These are phyloP conservation scores for Calonectria pauciramosa DNA, from an alignment of 2,329 filamentous ascomycete genomes.

Conservation along the genomic window DNA sequence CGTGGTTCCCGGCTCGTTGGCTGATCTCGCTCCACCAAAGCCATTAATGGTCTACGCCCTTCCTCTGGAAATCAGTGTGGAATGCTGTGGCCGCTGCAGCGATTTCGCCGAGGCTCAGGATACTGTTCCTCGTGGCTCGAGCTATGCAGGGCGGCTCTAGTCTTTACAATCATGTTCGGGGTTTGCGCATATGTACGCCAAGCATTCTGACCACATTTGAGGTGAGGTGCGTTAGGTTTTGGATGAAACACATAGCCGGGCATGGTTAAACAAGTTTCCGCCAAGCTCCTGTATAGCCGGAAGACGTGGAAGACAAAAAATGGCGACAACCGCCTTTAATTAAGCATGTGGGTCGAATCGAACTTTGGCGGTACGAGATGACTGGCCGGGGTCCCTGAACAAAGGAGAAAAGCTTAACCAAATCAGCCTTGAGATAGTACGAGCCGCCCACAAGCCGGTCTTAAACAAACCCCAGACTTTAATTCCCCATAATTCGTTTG, in stretches of 20 bases:
- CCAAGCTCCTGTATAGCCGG: neutral
- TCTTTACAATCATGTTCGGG: neutral
- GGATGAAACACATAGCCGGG: neutral
- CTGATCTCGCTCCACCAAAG: too few species aligned
- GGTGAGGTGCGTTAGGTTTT: neutral
- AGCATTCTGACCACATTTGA: neutral
- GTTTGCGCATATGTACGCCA: neutral
- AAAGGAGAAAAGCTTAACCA: constrained; percentile 6
- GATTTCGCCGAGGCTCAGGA: too few species aligned
- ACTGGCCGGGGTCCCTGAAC: neutral
- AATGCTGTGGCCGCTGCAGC: too few species aligned
- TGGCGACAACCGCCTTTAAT: neutral
- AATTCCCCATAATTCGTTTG: neutral
- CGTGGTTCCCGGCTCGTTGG: too few species aligned
- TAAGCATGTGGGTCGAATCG: neutral
- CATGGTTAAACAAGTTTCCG: neutral
- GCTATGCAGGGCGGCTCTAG: too few species aligned
- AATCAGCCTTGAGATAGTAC: neutral
- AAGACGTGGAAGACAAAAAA: neutral
- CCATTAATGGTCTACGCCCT: too few species aligned
- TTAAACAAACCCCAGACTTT: neutral
- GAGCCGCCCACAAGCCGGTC: neutral
- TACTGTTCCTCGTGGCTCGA: too few species aligned
- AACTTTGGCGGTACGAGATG: neutral
- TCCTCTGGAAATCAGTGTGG: too few species aligned